Evolutionary conservation across 106 monocot species (phyloP), one percentile per base, ranked within the genome.

Genomic region (Triglochin maritima): DNA sequence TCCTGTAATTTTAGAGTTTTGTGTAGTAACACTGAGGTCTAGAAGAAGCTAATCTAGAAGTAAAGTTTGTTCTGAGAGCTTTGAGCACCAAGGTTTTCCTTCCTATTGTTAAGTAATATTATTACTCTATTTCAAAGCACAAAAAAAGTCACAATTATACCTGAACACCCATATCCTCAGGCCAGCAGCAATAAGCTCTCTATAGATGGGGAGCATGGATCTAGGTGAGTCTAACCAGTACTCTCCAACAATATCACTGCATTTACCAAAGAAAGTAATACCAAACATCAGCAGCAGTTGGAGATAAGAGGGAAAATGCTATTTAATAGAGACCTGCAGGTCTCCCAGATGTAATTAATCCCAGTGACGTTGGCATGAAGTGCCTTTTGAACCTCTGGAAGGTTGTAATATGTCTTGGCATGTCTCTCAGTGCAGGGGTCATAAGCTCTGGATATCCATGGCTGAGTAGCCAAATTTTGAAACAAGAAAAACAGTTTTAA

Each of bases 301-400:
- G 17, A 29, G 29, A 60, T 9, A 29, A 44, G 3, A 60, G 29
- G 42, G 60, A 60, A 17, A 17, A 64, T 9, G 3, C 2, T 17
- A 3, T 15, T 6, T 65, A 6, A 10, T 9, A 44, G 51, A 51
- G 68, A 94, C 94, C 94, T 94, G 94, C 94, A 94, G 29, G 82
- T 77, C 7, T 81, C 72, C 94, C 94, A 94, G 6, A 60, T 46
- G 55, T 94, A 89, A 4, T 63, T 69, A 8, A 94, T 76, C 10
- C 86, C 84, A 17, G 94, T 89, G n/a, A 83, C 69, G 77, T 94
- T 94, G 4, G 94, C 94, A 77, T 94, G 94, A 29, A 94, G 78
- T n/a, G 86, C 87, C 45, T 70, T 83, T 58, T 94, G 94, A 65
- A 94, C 94, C 56, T 89, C 84, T 54, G 86, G 87, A 57, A 4